Evolutionary conservation across 352 stramenopile genomes (phyloP), one percentile per base, ranked within the genome.

Genomic region (Blastocystis sp.): DNA sequence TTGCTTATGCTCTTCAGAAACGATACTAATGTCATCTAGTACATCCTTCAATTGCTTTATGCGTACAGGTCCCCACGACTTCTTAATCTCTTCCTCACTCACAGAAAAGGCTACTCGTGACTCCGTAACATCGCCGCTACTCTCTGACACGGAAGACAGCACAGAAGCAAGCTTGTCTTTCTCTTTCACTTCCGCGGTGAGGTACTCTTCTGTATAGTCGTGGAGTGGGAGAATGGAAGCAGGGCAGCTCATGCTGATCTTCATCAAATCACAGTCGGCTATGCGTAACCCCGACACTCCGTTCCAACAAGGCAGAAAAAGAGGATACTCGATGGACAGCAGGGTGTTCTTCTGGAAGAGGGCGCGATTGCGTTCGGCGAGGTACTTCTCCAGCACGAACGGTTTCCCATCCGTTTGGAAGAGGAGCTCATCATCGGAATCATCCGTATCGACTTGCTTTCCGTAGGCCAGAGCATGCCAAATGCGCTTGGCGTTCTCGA

Each of bases 241-340:
- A 1, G 74, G 57, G 24, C 74, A 84, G 7, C 34, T 21, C 10
- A 14, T 57, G 11, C 42, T 54, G 45, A 84, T 84, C 57, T 59
- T 9, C 34, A 84, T 70, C n/a, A 84, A 59, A 52, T 84, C 74
- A 28, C 74, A 84, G 24, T 84, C 74, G n/a, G 24, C 74, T 84
- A 69, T 19, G 28, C 34, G 9, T 54, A 11, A 45, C 2, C 3
- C 0, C 2, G 3, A 24, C n/a, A 9, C 2, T 11, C 3, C 9
- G 21, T 3, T n/a, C 57, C 9, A 69, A 84, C 74, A 48, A 19
- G 74, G 69, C 19, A 84, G n/a, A 6, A 45, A 38, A 6, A 34
- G 24, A 52, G 74, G 74, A 24, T 84, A 84, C 14, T 84, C 74
- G 14, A 84, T 57, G 19, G 69, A 64, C 21, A 84, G 48, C 14